These are phyloP conservation scores for Boletales sp. DNA, from an alignment of 768 basidiomycete genomes.

Conservation along the genomic window DNA sequence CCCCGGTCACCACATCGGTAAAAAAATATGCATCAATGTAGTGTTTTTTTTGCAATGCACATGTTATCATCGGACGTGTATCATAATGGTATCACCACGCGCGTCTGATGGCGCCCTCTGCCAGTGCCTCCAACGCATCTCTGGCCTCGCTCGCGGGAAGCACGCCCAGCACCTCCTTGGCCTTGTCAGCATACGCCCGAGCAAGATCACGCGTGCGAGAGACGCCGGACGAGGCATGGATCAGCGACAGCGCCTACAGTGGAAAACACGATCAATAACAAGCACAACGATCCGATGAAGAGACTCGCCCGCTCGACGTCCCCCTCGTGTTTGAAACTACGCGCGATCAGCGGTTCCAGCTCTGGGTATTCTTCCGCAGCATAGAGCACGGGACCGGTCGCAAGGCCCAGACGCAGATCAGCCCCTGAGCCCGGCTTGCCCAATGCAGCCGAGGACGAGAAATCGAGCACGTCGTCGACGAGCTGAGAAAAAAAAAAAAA, in stretches of 20 bases:
- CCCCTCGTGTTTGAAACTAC: slow-evolving; percentile 72
- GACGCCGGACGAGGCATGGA: slow-evolving; percentile 63
- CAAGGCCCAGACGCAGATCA: slow-evolving; percentile 77
- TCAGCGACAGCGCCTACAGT: slow-evolving; percentile 58
- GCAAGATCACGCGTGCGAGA: slow-evolving; percentile 80
- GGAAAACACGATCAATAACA: not conserved
- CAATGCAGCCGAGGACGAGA: slow-evolving; percentile 71
- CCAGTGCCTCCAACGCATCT: slow-evolving; percentile 68
- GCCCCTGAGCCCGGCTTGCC: slow-evolving; percentile 87
- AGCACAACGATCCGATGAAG: not conserved
- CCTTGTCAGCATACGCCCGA: slow-evolving; percentile 67
- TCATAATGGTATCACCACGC: slow-evolving; percentile 36
- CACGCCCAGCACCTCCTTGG: slow-evolving; percentile 59
- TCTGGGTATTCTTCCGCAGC: slow-evolving; percentile 83
- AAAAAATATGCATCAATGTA: too few relatives aligned
- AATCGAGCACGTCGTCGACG: slow-evolving; percentile 94
- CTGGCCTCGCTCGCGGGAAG: slow-evolving; percentile 83
- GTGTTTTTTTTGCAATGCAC: too few relatives aligned
- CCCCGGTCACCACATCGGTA: slow-evolving; percentile 21
- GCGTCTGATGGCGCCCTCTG: slow-evolving; percentile 63
- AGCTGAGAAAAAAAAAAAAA: slow-evolving; percentile 47
- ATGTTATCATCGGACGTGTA: not conserved
- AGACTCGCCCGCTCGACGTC: slow-evolving; percentile 73
- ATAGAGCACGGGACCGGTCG: slow-evolving; percentile 83
- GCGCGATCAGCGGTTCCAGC: slow-evolving; percentile 70